These are phyloP conservation scores for Amniculicola lignicola DNA, from an alignment of 495 filamentous ascomycete genomes.

Conservation along the genomic window DNA sequence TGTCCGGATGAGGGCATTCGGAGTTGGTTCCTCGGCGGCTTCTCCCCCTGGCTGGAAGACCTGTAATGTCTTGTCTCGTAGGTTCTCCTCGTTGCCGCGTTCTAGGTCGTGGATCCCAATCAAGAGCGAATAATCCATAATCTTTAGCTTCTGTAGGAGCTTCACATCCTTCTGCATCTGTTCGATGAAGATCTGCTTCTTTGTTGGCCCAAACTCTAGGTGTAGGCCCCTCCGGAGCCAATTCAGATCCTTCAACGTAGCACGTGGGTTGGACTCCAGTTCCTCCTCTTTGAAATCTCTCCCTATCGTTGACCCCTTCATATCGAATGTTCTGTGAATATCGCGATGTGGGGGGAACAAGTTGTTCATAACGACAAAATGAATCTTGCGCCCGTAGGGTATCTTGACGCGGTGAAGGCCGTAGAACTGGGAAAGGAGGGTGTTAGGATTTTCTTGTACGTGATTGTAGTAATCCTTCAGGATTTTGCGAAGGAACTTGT, in stretches of 20 bases:
- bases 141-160: conserved; percentile 78
- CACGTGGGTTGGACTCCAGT: conserved; percentile 80
- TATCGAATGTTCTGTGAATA: conserved; percentile 93
- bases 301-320: conserved; percentile 96
- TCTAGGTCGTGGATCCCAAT: conserved; percentile 89
- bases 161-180: conserved; percentile 86
- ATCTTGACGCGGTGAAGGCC: conserved; percentile 97
- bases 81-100: conserved; percentile 89
- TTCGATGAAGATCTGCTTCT: conserved; percentile 79
- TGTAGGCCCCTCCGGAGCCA: conserved; percentile 85
- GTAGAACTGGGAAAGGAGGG: conserved; percentile 96
- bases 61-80: conserved; percentile 89
- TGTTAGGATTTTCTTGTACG: conserved; percentile 90
- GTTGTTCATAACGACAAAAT: conserved; percentile 99
- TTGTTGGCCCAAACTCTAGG: conserved; percentile 80
- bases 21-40: conserved; percentile 49
- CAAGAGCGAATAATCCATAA: conserved; percentile 98
- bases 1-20: conserved; percentile 75
- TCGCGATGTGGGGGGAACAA: conserved; percentile 96
- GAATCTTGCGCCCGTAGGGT: conserved; percentile 96
- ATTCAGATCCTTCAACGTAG: conserved; percentile 94
- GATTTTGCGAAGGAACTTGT: conserved; percentile 90
- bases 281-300: conserved; percentile 87
- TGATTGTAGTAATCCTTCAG: conserved; percentile 93
- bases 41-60: conserved; percentile 90